Evolutionary conservation across 345 rosid genomes (phyloP).

Genomic region (Hypericum androsaemum): DNA sequence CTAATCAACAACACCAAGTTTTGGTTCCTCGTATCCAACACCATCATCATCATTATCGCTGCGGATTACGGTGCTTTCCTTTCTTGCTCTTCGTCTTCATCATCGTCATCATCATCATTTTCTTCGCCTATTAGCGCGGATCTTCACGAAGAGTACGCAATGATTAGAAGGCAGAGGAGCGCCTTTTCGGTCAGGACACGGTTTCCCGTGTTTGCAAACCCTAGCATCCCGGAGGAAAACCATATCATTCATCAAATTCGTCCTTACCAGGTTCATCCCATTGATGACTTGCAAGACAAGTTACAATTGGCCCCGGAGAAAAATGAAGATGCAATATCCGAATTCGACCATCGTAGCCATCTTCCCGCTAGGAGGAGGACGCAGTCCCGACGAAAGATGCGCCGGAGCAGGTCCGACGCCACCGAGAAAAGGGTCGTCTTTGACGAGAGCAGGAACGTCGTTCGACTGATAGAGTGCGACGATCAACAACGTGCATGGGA

Average conservation of each 20-base stretch:
- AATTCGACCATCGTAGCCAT: neutral
- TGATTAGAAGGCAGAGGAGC: conserved; percentile 13
- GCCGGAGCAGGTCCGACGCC: conserved; percentile 34
- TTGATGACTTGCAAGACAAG: neutral
- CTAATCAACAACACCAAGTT: conserved; percentile 40
- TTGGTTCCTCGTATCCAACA: conserved; percentile 61
- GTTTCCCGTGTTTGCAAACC: neutral
- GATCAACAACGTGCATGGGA: neutral
- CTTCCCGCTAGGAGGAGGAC: conserved; percentile 3
- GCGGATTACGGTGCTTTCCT: conserved; percentile 53
- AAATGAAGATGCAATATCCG: neutral
- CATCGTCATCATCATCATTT: conserved; percentile 2
- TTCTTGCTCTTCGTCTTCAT: conserved; percentile 12
- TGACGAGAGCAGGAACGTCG: conserved; percentile 23
- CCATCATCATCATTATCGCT: conserved; percentile 48
- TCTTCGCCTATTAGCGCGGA: conserved; percentile 3
- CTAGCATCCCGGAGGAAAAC: neutral
- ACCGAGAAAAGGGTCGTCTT: conserved; percentile 15
- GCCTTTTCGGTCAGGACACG: conserved; percentile 6
- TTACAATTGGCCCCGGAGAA: neutral
- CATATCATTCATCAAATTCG: neutral
- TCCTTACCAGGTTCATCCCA: neutral
- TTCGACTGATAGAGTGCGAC: conserved; percentile 11
- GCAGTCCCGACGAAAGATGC: conserved; percentile 10
- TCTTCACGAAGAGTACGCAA: conserved; percentile 24